phyloP scores from a whole-genome alignment of 73 alveolate species.

The Uronychia binucleata region DNA sequence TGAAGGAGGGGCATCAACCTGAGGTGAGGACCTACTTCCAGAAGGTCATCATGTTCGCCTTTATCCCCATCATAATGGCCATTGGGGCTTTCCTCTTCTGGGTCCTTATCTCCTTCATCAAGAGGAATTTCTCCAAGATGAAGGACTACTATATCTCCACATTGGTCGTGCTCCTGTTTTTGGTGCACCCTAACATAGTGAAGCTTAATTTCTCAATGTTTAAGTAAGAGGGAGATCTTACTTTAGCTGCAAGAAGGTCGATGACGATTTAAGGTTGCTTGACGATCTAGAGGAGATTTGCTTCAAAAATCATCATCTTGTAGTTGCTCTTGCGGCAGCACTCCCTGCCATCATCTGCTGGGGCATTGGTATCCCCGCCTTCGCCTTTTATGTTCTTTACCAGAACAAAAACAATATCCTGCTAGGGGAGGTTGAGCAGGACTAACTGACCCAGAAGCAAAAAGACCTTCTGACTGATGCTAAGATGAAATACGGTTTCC shows the following conservation, averaged over 20 bases:
- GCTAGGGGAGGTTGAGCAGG: not conserved
- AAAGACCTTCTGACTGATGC: not conserved
- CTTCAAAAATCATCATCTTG: not conserved
- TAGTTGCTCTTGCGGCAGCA: not conserved
- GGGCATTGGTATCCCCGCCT: slow-evolving; percentile 17
- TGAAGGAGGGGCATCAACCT: not conserved
- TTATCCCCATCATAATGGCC: slow-evolving; percentile 5
- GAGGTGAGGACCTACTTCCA: not conserved
- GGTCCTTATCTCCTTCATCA: not conserved
- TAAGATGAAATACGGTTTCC: slow-evolving; percentile 45
- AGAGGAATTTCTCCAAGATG: not conserved
- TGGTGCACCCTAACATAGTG: slow-evolving; percentile 7
- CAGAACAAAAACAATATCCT: not conserved
- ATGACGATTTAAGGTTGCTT: not conserved
- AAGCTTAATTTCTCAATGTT: not conserved
- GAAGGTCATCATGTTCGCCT: slow-evolving; percentile 16
- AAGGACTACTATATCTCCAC: slow-evolving; percentile 13
- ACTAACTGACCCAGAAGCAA: not conserved
- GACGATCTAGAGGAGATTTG: slow-evolving; percentile 24
- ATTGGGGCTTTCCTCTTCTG: not conserved
- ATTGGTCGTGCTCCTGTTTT: not conserved
- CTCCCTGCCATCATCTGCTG: slow-evolving; percentile 20
- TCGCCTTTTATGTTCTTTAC: slow-evolving; percentile 1
- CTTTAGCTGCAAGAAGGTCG: not conserved
- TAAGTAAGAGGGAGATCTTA: not conserved